Evolutionary conservation across 164 flowering plant species (phyloP).

Genomic region (Macadamia integrifolia): DNA sequence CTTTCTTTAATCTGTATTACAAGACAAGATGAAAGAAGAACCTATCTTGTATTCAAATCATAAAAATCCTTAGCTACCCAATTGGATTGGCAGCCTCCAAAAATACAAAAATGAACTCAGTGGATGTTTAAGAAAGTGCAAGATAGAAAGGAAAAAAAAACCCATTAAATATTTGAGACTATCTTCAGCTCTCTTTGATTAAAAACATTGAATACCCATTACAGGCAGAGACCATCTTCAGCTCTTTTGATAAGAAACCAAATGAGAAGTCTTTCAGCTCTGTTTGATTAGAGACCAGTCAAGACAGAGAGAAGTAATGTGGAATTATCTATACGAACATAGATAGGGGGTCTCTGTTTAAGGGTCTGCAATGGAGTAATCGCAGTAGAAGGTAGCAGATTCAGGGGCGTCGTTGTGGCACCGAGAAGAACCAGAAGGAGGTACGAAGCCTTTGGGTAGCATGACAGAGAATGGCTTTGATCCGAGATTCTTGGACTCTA

Average conservation of each 20-base stretch:
- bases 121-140: neutral
- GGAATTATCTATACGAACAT: too few species aligned
- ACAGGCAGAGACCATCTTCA: too few species aligned
- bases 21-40: neutral
- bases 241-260: neutral
- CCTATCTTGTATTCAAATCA: neutral
- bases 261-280: neutral
- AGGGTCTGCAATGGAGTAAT: conserved; percentile 6
- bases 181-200: neutral
- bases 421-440: conserved; percentile 65
- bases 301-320: neutral
- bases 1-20: neutral
- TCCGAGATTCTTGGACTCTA: conserved; percentile 13
- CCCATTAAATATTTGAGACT: neutral
- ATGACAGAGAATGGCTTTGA: conserved; percentile 42
- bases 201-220: too few species aligned
- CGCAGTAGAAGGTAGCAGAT: conserved; percentile 35
- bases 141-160: neutral
- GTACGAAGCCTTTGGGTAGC: conserved; percentile 70
- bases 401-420: conserved; percentile 55
- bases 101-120: neutral
- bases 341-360: neutral
- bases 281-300: neutral
- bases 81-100: neutral
- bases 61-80: neutral